Percentiles rank a stretch among this genome's conserved stretches.
Evolutionary conservation across 768 basidiomycete species (phyloP).

Genomic region (Roridomyces roridus): DNA sequence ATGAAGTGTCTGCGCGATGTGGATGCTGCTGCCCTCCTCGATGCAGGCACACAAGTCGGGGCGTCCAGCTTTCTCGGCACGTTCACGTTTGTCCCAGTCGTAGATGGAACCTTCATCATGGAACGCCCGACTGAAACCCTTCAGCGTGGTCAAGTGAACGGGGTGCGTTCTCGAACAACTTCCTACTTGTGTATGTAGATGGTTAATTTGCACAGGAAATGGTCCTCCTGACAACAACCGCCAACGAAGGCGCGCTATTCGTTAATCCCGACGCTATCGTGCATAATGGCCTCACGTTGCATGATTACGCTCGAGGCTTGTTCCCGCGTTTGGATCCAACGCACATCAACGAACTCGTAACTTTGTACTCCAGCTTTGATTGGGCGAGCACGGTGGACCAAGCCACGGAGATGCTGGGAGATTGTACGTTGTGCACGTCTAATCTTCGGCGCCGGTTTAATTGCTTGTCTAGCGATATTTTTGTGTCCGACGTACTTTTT

Average conservation of each 20-base stretch:
- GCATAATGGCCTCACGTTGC: not conserved
- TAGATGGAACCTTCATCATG: slow-evolving; percentile 38
- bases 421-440: not conserved
- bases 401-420: slow-evolving; percentile 3
- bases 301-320: not conserved
- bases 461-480: slow-evolving; percentile 3
- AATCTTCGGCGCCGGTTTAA: too few species aligned
- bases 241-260: slow-evolving; percentile 7
- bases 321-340: slow-evolving; percentile 1
- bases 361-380: not conserved
- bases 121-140: slow-evolving; percentile 36
- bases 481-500: slow-evolving; percentile 12
- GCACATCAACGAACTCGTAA: not conserved
- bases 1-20: slow-evolving; percentile 20
- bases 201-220: too few species aligned
- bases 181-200: too few species aligned
- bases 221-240: not conserved
- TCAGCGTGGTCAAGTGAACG: slow-evolving; percentile 31
- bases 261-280: slow-evolving; percentile 1
- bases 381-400: not conserved
- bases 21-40: slow-evolving; percentile 23
- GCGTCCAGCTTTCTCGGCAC: slow-evolving; percentile 31
- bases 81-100: slow-evolving; percentile 36
- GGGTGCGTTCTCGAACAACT: slow-evolving; percentile 29
- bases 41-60: slow-evolving; percentile 30